Evolutionary conservation across 257 asterid species (phyloP).

Genomic region (Voacanga thouarsii): DNA sequence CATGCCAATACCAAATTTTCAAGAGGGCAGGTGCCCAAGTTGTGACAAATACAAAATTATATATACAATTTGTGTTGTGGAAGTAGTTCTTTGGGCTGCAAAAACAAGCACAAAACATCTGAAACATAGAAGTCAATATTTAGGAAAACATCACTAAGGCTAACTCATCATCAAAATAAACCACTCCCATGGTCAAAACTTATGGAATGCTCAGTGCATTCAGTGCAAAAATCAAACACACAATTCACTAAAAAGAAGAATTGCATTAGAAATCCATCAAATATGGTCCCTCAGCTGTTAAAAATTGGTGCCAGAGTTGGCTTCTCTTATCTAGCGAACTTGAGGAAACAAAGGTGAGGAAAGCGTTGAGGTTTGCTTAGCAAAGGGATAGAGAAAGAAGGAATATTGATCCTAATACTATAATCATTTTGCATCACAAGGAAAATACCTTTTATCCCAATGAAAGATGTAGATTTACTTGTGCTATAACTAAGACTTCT

Average conservation of each 20-base stretch:
- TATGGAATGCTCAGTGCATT: neutral
- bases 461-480: too few relatives aligned
- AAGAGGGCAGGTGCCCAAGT: too few relatives aligned
- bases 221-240: neutral
- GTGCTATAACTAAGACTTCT: too few relatives aligned
- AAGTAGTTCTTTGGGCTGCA: too few relatives aligned
- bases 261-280: neutral
- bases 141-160: too few relatives aligned
- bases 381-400: neutral
- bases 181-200: neutral
- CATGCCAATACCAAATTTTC: too few relatives aligned
- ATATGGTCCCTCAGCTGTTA: neutral
- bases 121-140: too few relatives aligned
- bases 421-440: neutral
- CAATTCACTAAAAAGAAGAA: too few relatives aligned
- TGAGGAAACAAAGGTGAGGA: neutral
- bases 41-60: too few relatives aligned
- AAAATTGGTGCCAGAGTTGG: neutral
- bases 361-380: neutral
- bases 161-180: too few relatives aligned
- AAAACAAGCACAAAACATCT: too few relatives aligned
- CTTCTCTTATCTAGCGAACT: neutral
- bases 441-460: neutral
- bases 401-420: neutral
- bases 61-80: too few relatives aligned